Conservation (phyloP, 2,329 filamentous ascomycete genomes). For the Talaromyces sp. region DNA sequence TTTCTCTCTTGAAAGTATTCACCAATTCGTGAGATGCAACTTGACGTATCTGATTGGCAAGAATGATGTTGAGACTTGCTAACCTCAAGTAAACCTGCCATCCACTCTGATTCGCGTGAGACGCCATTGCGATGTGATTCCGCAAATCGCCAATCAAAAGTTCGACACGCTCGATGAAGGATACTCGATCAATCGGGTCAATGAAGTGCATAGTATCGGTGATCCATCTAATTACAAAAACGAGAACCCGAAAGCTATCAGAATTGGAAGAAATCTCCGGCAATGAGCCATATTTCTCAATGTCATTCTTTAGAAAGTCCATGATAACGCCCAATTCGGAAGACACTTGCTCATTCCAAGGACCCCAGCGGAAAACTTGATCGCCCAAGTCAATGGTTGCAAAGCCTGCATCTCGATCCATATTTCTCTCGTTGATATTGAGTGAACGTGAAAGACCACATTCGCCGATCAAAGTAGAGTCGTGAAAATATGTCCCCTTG, state of each 20-base stretch:
- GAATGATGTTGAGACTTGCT: slow-evolving; percentile 33
- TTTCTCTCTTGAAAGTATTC: slow-evolving; percentile 21
- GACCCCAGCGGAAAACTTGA: slow-evolving; percentile 45
- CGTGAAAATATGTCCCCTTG: slow-evolving; percentile 54
- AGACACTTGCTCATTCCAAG: slow-evolving; percentile 56
- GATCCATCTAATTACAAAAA: slow-evolving; percentile 49
- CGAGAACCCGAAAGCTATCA: not conserved
- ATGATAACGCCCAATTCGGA: slow-evolving; percentile 44
- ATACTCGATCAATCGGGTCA: slow-evolving; percentile 52
- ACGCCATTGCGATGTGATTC: slow-evolving; percentile 27
- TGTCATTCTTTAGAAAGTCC: slow-evolving; percentile 27
- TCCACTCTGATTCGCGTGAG: slow-evolving; percentile 17
- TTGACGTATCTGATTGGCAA: slow-evolving; percentile 40
- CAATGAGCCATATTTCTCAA: slow-evolving; percentile 19
- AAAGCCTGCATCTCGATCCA: slow-evolving; percentile 43
- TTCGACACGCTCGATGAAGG: slow-evolving; percentile 42
- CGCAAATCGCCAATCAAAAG: slow-evolving; percentile 39
- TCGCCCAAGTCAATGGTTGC: slow-evolving; percentile 37
- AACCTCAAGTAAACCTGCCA: slow-evolving; percentile 24
- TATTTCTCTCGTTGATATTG: slow-evolving; percentile 36
- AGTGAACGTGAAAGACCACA: slow-evolving; percentile 52
- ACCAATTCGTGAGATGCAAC: slow-evolving; percentile 35
- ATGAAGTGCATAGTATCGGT: slow-evolving; percentile 50
- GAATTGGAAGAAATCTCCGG: not conserved
- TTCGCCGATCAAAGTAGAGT: slow-evolving; percentile 57